Percentiles rank a stretch among this genome's conserved stretches.
Evolutionary conservation across 345 rosid genomes (phyloP).

Genomic region (Schrenkiella parvula): DNA sequence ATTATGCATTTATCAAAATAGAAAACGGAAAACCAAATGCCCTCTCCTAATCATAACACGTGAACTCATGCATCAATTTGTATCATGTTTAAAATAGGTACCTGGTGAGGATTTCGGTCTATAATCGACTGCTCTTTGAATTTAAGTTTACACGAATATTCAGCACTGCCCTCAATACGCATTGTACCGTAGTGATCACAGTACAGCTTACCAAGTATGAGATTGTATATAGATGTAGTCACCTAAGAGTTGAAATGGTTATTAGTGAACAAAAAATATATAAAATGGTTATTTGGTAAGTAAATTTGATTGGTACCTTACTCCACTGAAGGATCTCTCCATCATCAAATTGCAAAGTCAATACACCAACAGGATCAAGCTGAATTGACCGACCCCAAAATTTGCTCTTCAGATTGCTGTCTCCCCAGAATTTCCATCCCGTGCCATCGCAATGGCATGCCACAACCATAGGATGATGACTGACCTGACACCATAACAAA

Average conservation of each 20-base stretch:
- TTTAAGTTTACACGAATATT: slow-evolving; percentile 85
- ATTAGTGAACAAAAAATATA: slow-evolving; percentile 11
- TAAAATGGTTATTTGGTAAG: not conserved
- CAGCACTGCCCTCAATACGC: slow-evolving; percentile 72
- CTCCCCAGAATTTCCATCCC: slow-evolving; percentile 99
- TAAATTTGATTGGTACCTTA: slow-evolving; percentile 49
- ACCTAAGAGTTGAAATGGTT: slow-evolving; percentile 44
- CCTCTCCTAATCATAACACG: not conserved
- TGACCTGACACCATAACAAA: slow-evolving; percentile 69
- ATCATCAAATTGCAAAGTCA: slow-evolving; percentile 87
- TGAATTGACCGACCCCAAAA: slow-evolving; percentile 99
- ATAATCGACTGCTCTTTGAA: slow-evolving; percentile 98
- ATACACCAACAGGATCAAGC: slow-evolving; percentile 90
- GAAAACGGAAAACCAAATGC: not conserved
- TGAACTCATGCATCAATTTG: not conserved
- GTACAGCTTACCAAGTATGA: slow-evolving; percentile 90
- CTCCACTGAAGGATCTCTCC: slow-evolving; percentile 96
- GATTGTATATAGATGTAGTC: slow-evolving; percentile 97
- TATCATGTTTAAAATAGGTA: slow-evolving; percentile 18
- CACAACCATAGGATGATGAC: slow-evolving; percentile 98
- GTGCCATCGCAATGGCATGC: slow-evolving; percentile 98
- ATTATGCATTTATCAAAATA: not conserved
- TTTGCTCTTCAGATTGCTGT: slow-evolving; percentile 93
- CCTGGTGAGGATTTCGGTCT: slow-evolving; percentile 99
- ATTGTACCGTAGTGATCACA: slow-evolving; percentile 98